Conservation (phyloP, 495 filamentous ascomycete species). For the Penicillium canariense region DNA sequence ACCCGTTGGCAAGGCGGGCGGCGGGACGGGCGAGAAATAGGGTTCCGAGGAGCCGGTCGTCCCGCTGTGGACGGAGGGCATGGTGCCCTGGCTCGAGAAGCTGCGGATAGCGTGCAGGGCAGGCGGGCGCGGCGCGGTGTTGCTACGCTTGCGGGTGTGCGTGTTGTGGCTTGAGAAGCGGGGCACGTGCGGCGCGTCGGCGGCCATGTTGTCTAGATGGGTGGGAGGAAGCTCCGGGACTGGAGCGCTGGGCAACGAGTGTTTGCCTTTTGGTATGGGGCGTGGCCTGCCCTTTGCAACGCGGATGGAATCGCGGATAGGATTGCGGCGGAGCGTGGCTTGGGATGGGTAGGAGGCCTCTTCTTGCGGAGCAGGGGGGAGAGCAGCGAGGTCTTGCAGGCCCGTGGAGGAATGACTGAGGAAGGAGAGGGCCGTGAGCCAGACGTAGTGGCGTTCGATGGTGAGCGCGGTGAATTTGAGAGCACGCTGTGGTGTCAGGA, state of each 20-base stretch:
- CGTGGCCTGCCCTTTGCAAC: constrained; percentile 78
- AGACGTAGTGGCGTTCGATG: constrained; percentile 87
- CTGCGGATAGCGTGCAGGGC: constrained; percentile 59
- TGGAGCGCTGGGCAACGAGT: constrained; percentile 35
- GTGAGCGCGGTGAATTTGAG: constrained; percentile 90
- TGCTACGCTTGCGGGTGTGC: constrained; percentile 80
- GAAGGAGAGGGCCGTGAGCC: constrained; percentile 92
- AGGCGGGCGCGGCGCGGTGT: constrained; percentile 70
- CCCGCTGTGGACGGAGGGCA: constrained; percentile 34
- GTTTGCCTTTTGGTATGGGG: constrained; percentile 43
- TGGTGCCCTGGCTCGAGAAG: constrained; percentile 63
- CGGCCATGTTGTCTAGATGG: constrained; percentile 46
- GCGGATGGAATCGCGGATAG: constrained; percentile 87
- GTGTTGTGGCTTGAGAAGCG: constrained; percentile 65
- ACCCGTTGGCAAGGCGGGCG: constrained; percentile 17
- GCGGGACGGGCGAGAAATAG: constrained; percentile 32
- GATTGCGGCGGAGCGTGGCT: constrained; percentile 53
- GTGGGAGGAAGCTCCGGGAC: constrained; percentile 35
- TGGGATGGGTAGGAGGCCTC: constrained; percentile 38
- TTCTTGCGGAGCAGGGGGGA: constrained; percentile 54
- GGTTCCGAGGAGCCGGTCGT: constrained; percentile 61
- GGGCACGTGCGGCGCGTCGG: constrained; percentile 78
- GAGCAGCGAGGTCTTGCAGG: constrained; percentile 61
- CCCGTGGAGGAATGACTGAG: constrained; percentile 79
- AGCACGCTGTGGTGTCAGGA: constrained; percentile 88